Evolutionary conservation across 148 eudicot species (phyloP), one percentile per base, ranked within the genome.

Genomic region (Camellia sinensis): DNA sequence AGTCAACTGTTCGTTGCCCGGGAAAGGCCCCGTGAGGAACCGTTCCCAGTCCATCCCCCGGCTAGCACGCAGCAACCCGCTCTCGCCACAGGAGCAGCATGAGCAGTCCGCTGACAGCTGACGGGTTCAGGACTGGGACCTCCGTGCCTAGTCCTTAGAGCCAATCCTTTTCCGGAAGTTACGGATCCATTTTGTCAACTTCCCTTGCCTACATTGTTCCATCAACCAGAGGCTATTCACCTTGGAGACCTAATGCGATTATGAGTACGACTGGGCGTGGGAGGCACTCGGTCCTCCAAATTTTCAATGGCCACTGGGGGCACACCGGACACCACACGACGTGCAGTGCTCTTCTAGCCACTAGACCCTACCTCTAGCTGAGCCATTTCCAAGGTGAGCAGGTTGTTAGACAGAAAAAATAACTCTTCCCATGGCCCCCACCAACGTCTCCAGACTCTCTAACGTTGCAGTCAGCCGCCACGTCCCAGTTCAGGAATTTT

Each of bases 371-470:
- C 59, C 74, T 48, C 40, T 18, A 41, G 74, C 40, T 50, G 74
- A 71, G 74, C 41, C 74, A 18, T 71, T 71, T 72, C 41, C 44
- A 72, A 43, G 80, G 80, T 78, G 80, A 54, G 75, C 56, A 78
- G 74, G 56, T 52, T 56, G 67, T 78, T 78, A 78, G 66, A 74
- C 81, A 85, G 80, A 87, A 87, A 87, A 87, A 83, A 85, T 85
- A 87, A 88, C 90, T 84, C 86, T 86, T 88, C 86, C 86, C 79
- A 87, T 80, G 87, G 86, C 90, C 83, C 89, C 84, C 87, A 81
- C 84, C 86, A 83, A 84, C 86, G 86, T 86, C 84, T 86, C 90
- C 82, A 81, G 50, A 46, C 50, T 46, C 50, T 7, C 50, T 46
- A 46, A 46, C 50, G 50, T 46, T 46, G 50, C 3, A 0, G 50